Conservation (phyloP, 257 asterid genomes). For the Solanum chilense region DNA sequence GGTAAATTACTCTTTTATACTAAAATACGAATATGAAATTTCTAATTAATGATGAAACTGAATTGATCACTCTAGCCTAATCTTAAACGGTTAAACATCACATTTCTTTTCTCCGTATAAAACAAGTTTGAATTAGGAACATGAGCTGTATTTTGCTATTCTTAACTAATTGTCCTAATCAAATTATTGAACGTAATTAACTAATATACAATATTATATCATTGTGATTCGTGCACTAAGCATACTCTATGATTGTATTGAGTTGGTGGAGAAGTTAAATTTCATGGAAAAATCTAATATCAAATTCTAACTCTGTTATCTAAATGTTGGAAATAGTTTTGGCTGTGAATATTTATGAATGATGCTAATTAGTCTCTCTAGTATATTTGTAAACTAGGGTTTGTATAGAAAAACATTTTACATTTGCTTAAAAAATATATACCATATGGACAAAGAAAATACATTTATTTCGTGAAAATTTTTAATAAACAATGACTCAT, state of each 20-base stretch:
- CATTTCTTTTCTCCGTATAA: not conserved
- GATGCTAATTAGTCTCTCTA: not conserved
- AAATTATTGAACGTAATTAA: not conserved
- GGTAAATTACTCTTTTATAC: not conserved
- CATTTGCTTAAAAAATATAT: not conserved
- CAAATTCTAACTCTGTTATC: not conserved
- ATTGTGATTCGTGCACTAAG: not conserved
- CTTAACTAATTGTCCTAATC: not conserved
- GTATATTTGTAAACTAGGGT: not conserved
- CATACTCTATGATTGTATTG: not conserved
- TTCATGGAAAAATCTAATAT: not conserved
- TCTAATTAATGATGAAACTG: not conserved
- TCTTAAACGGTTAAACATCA: not conserved
- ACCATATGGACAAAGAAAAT: not conserved
- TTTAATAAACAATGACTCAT: not conserved
- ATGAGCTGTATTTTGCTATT: not conserved
- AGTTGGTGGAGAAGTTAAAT: not conserved
- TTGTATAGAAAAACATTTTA: not conserved
- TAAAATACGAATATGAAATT: not conserved
- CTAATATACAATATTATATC: not conserved
- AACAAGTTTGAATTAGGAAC: not conserved
- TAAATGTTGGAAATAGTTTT: not conserved
- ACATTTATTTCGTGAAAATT: not conserved
- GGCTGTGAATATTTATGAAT: not conserved
- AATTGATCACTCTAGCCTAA: not conserved